Conservation (phyloP, 2,329 filamentous ascomycete genomes). For the Pleurostoma richardsiae region DNA sequence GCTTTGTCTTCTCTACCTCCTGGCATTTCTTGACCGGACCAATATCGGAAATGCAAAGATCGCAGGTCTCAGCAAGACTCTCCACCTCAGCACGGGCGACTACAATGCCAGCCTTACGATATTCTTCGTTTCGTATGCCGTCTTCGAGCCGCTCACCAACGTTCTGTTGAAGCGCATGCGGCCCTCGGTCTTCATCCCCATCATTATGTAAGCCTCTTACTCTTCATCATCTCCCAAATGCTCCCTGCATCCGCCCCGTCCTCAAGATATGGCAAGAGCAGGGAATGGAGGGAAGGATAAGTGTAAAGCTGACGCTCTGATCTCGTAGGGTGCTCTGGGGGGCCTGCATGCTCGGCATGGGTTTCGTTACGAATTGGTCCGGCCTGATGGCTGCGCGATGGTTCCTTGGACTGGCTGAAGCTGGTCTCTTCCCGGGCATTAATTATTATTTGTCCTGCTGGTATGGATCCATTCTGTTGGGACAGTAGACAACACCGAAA, state of each 20-base stretch:
- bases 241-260: too few relatives aligned
- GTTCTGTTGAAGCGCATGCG: constrained; percentile 70
- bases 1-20: constrained; percentile 67
- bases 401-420: constrained; percentile 71
- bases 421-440: constrained; percentile 69
- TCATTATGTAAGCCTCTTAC: constrained; percentile 62
- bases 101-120: constrained; percentile 76
- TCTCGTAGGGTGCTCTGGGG: constrained; percentile 57
- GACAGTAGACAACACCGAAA: too few relatives aligned
- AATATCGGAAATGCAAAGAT: constrained; percentile 72
- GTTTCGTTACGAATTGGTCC: constrained; percentile 57
- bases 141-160: constrained; percentile 77
- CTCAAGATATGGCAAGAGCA: too few relatives aligned
- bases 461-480: constrained; percentile 18
- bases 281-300: too few relatives aligned
- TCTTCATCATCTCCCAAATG: neutral
- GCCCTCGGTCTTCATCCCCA: constrained; percentile 74
- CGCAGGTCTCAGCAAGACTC: constrained; percentile 45
- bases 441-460: constrained; percentile 69
- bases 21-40: constrained; percentile 70
- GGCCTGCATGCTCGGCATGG: constrained; percentile 63
- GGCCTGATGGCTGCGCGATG: constrained; percentile 62
- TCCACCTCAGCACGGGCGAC: constrained; percentile 55
- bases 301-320: neutral
- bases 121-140: constrained; percentile 81